phyloP scores from a whole-genome alignment of 1,284 basidiomycete species.

The Rhodotorula mucilaginosa region DNA sequence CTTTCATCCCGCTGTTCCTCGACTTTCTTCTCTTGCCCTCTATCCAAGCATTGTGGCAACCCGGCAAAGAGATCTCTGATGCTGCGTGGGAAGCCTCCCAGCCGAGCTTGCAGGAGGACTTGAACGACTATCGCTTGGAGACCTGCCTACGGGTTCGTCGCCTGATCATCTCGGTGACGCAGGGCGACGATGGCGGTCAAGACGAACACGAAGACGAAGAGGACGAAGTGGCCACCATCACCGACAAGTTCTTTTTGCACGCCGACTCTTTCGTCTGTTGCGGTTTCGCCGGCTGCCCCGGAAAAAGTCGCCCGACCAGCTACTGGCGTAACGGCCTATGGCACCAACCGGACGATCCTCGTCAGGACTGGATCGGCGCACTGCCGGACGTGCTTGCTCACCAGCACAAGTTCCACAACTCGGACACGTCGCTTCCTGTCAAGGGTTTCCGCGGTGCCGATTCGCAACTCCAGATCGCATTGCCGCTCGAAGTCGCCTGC shows the following conservation, averaged over 20 bases:
- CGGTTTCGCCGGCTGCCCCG: background rate
- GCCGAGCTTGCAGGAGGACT: constrained; percentile 3
- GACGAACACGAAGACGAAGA: background rate
- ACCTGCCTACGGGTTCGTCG: background rate
- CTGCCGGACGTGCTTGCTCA: too few species aligned
- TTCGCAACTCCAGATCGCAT: too few species aligned
- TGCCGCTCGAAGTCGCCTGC: too few species aligned
- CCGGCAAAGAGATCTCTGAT: background rate
- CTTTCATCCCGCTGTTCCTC: constrained; percentile 7
- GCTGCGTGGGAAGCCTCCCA: background rate
- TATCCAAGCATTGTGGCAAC: background rate
- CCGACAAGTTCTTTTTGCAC: constrained; percentile 4
- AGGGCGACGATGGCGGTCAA: background rate
- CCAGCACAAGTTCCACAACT: too few species aligned
- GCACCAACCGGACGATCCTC: too few species aligned
- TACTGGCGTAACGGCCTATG: too few species aligned
- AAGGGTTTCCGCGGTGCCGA: too few species aligned
- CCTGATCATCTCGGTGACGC: constrained; percentile 3
- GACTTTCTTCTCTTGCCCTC: constrained; percentile 5
- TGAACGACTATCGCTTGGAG: constrained; percentile 7
- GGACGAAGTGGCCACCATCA: background rate
- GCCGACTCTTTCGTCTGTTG: constrained; percentile 17
- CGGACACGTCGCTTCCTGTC: too few species aligned
- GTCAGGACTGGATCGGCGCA: too few species aligned
- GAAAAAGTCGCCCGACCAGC: too few species aligned